Evolutionary conservation across 257 asterid genomes (phyloP).

Genomic region (Ilex asprella): DNA sequence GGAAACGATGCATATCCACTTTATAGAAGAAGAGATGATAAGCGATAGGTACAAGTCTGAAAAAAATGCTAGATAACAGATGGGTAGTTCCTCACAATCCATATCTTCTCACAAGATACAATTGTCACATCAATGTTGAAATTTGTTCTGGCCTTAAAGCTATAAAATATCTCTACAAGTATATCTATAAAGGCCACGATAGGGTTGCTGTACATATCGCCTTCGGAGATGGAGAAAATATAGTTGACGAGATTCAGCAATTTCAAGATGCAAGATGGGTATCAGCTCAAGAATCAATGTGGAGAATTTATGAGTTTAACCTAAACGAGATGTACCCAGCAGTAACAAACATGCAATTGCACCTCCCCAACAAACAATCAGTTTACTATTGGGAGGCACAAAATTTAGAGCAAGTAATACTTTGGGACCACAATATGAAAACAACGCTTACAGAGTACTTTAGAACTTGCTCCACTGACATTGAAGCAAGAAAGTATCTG

Average conservation of each 20-base stretch:
- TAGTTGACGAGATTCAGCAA: not conserved
- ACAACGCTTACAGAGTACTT: not conserved
- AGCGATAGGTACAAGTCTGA: not conserved
- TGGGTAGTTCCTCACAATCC: not conserved
- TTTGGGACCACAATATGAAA: not conserved
- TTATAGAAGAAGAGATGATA: not conserved
- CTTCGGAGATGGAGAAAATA: not conserved
- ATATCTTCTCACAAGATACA: not conserved
- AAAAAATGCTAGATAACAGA: not conserved
- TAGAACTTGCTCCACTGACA: not conserved
- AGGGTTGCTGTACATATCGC: not conserved
- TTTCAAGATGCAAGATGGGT: conserved; percentile 15
- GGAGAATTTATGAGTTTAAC: conserved; percentile 14
- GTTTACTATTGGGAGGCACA: not conserved
- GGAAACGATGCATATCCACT: not conserved
- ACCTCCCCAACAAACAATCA: conserved; percentile 8
- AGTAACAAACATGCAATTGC: not conserved
- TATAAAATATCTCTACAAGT: too few relatives aligned
- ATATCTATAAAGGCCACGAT: not conserved
- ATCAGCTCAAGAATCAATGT: conserved; percentile 11
- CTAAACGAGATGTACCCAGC: conserved; percentile 1
- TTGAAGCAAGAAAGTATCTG: not conserved
- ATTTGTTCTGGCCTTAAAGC: too few relatives aligned
- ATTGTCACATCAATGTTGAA: too few relatives aligned
- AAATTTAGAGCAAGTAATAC: not conserved